Evolutionary conservation across 371 early-diverging fungal genomes (phyloP).

Genomic region (Phascolomyces articulosus): DNA sequence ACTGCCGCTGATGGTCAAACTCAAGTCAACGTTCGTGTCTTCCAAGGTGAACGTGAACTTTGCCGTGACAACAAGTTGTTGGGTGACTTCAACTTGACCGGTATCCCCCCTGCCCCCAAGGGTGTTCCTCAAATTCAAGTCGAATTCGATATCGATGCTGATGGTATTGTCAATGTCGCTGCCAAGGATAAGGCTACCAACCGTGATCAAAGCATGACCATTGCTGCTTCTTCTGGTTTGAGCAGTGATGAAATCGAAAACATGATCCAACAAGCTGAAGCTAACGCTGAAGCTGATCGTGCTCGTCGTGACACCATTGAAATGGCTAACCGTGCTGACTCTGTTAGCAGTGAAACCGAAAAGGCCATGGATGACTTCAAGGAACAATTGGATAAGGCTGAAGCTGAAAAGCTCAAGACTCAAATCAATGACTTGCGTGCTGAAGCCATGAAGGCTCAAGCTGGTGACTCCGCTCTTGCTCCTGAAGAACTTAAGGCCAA

Average conservation of each 20-base stretch:
- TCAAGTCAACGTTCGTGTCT: constrained; percentile 97
- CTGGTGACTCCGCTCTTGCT: constrained; percentile 56
- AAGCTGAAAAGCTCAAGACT: constrained; percentile 80
- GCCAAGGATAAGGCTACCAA: constrained; percentile 98
- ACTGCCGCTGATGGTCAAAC: constrained; percentile 99
- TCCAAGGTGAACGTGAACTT: constrained; percentile 99
- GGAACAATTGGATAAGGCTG: constrained; percentile 86
- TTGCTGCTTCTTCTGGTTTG: constrained; percentile 97
- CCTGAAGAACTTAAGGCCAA: constrained; percentile 81
- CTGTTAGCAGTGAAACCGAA: constrained; percentile 89
- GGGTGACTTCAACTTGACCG: constrained; percentile 95
- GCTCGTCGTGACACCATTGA: constrained; percentile 92
- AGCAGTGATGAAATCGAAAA: constrained; percentile 95
- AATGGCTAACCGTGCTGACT: constrained; percentile 92
- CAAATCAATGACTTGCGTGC: constrained; percentile 80
- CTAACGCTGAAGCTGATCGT: constrained; percentile 90
- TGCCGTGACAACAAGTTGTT: constrained; percentile 97
- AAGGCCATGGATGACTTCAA: constrained; percentile 94
- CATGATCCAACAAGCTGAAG: constrained; percentile 94
- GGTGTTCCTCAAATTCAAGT: constrained; percentile 96
- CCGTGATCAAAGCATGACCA: constrained; percentile 93
- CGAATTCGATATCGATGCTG: constrained; percentile 98
- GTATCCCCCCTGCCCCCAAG: constrained; percentile 88
- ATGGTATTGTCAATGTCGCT: constrained; percentile 98
- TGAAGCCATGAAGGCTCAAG: constrained; percentile 67